Evolutionary conservation across 2,329 filamentous ascomycete species (phyloP).

Genomic region (Thielaviopsis punctulata): DNA sequence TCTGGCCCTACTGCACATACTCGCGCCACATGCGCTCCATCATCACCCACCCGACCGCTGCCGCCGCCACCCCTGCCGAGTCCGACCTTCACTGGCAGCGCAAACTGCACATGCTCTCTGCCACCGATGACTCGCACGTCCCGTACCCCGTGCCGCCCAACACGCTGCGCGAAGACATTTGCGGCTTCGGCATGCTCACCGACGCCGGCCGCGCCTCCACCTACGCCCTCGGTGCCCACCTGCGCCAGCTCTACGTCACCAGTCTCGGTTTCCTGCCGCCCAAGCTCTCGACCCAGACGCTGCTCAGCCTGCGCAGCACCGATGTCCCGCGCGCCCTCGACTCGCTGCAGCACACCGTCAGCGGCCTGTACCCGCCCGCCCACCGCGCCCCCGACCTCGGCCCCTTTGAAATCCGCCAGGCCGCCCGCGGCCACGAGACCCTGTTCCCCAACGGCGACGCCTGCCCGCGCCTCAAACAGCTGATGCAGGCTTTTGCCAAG

Average conservation of each 20-base stretch:
- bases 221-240: conserved; percentile 46
- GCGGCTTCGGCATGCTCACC: conserved; percentile 61
- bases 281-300: conserved; percentile 27
- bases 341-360: conserved; percentile 58
- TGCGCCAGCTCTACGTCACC: conserved; percentile 58
- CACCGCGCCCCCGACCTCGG: conserved; percentile 31
- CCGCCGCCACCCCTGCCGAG: conserved; percentile 18
- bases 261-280: conserved; percentile 54
- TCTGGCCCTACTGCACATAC: conserved; percentile 83
- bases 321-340: conserved; percentile 61
- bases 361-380: conserved; percentile 51
- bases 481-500: conserved; percentile 54
- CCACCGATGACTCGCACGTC: conserved; percentile 54
- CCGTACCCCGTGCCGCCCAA: conserved; percentile 45
- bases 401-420: conserved; percentile 26
- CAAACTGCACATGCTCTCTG: conserved; percentile 20
- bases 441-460: conserved; percentile 62
- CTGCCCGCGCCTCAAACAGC: conserved; percentile 54
- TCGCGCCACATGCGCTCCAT: conserved; percentile 49
- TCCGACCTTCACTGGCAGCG: conserved; percentile 25
- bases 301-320: conserved; percentile 58
- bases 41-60: conserved; percentile 11
- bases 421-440: conserved; percentile 52
- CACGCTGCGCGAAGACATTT: conserved; percentile 63
- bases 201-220: conserved; percentile 59